Base-by-base conservation (phyloP, 495 filamentous ascomycete species). In the Aspergillus sclerotioniger region DNA sequence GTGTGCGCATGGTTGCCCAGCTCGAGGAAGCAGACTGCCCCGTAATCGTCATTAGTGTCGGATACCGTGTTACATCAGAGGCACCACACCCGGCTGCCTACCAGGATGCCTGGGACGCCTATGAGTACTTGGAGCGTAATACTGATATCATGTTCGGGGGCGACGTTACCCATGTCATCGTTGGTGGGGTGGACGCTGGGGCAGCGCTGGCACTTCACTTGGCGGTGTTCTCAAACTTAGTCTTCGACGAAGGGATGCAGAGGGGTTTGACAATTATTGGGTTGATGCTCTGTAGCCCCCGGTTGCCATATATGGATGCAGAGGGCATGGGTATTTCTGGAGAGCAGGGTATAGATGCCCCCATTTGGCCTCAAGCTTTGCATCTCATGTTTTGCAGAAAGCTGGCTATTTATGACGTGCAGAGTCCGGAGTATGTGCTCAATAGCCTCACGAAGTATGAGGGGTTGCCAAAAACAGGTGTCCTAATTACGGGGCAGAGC, bases 111-210 rank as follows among this genome's bases (percentile, higher is more conserved):
- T 72, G 77, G 54, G 78, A 80, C 56, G 71, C 72, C 33, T 79
- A 80, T 44, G 25, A 25, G 25, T 63, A 72, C 35, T 83, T 78
- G 80, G 78, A 2, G 68, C 71, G 45, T 65, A 69, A 4, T 51
- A 80, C 55, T 63, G 72, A 5, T 50, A 61, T 1, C 59, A 59
- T 6, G 71, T 72, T 10, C 66, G 74, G 39, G 51, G 58, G n/a
- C 25, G 67, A 71, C 1, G n/a, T 29, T 0, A 47, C 16, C 1
- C 65, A 65, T 8, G 56, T 83, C 20, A 58, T 81, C 7, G 61
- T 83, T 2, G 79, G 77, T 5, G 79, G 79, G 0, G 71, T 76
- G 9, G 82, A 79, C 0, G 74, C 80, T 0, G 80, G 80, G 19
- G 79, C 71, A 0, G 66, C 64, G 54, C 29, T 83, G 19, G 74